Percentiles rank a stretch among this genome's conserved stretches.
These are phyloP conservation scores for Coniferiporia weirii DNA, from an alignment of 1,284 basidiomycete genomes.

Conservation along the genomic window DNA sequence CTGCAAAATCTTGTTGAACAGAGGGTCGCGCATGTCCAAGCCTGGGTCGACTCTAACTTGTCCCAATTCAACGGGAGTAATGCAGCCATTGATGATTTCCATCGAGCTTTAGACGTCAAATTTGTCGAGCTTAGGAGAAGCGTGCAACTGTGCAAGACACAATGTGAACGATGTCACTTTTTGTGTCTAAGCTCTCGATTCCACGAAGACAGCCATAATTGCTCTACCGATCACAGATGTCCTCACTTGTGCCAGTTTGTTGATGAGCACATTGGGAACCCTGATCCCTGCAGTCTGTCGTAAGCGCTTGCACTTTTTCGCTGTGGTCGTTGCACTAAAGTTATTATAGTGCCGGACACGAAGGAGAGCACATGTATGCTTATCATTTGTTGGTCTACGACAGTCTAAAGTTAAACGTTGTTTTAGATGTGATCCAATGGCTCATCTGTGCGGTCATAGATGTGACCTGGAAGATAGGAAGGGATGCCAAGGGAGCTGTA, in stretches of 20 bases:
- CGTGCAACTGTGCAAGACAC: slow-evolving; percentile 43
- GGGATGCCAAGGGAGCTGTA: slow-evolving; percentile 46
- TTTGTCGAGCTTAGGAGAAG: slow-evolving; percentile 40
- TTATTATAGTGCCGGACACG: slow-evolving; percentile 46
- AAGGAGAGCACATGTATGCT: slow-evolving; percentile 46
- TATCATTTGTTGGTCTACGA: neutral
- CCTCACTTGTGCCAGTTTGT: slow-evolving; percentile 38
- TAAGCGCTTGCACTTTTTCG: slow-evolving; percentile 32
- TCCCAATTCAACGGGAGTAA: slow-evolving; percentile 39
- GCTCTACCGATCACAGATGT: slow-evolving; percentile 45
- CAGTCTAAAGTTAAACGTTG: neutral
- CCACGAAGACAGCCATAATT: slow-evolving; percentile 45
- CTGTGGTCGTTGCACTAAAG: neutral
- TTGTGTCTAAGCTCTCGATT: slow-evolving; percentile 39
- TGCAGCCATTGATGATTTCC: slow-evolving; percentile 42
- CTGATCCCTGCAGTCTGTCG: slow-evolving; percentile 33
- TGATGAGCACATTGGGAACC: slow-evolving; percentile 29
- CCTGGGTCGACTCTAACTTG: slow-evolving; percentile 48
- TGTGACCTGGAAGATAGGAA: slow-evolving; percentile 39
- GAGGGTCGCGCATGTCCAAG: slow-evolving; percentile 40
- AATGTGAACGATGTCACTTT: slow-evolving; percentile 44
- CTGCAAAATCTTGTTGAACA: slow-evolving; percentile 35
- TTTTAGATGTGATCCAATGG: slow-evolving; percentile 41
- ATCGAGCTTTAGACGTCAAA: slow-evolving; percentile 37
- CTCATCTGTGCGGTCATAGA: slow-evolving; percentile 46